phyloP scores from a whole-genome alignment of 2,329 filamentous ascomycete species.

The Penicillium sp. region DNA sequence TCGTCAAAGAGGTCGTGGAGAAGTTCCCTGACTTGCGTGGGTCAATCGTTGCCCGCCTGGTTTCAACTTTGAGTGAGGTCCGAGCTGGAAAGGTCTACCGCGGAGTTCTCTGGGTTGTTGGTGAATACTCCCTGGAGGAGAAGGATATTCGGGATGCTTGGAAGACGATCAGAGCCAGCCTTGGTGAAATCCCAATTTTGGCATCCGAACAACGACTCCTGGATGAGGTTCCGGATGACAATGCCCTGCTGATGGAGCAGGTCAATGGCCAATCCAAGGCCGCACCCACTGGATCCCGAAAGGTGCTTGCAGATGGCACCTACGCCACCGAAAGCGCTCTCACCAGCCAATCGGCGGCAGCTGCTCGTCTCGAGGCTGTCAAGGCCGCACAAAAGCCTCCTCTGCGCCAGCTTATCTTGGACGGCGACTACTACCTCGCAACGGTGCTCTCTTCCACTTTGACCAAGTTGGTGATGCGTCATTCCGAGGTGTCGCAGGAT shows the following conservation, averaged over 20 bases:
- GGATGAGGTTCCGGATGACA: conserved; percentile 73
- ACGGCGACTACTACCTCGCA: conserved; percentile 94
- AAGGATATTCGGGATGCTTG: conserved; percentile 93
- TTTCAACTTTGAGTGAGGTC: conserved; percentile 87
- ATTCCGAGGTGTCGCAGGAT: conserved; percentile 88
- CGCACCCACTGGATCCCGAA: conserved; percentile 78
- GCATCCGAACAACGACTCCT: conserved; percentile 89
- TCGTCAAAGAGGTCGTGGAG: conserved; percentile 98
- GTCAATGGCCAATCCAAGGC: conserved; percentile 78
- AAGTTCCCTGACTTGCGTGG: conserved; percentile 89
- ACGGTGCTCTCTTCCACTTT: conserved; percentile 94
- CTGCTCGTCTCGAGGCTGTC: conserved; percentile 90
- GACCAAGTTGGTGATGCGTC: conserved; percentile 96
- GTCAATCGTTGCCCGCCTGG: conserved; percentile 82
- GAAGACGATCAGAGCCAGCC: conserved; percentile 89
- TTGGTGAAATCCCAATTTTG: conserved; percentile 95
- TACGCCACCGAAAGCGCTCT: conserved; percentile 96
- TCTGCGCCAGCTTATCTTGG: conserved; percentile 87
- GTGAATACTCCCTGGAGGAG: conserved; percentile 92
- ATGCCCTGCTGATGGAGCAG: conserved; percentile 64
- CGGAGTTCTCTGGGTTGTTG: conserved; percentile 94
- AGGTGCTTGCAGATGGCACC: conserved; percentile 92
- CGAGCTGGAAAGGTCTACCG: conserved; percentile 96
- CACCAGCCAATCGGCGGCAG: conserved; percentile 85
- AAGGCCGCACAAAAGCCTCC: conserved; percentile 97